These are phyloP conservation scores for Metarhizium sp. DNA, from an alignment of 2,329 filamentous ascomycete genomes.

Conservation along the genomic window DNA sequence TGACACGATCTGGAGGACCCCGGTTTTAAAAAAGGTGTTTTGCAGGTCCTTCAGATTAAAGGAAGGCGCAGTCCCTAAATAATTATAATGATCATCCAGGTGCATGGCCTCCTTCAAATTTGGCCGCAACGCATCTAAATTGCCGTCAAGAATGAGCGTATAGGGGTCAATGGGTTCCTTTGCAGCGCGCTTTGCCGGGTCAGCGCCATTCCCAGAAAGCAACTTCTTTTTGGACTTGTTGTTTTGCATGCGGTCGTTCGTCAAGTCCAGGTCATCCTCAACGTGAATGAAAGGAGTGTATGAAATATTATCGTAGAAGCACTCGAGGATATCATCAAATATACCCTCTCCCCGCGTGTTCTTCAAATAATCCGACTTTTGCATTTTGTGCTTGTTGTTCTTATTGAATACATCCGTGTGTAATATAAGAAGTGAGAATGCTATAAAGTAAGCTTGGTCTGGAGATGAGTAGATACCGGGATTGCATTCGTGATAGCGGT, in stretches of 20 bases:
- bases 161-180: constrained; percentile 94
- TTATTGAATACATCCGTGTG: constrained; percentile 99
- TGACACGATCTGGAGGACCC: constrained; percentile 89
- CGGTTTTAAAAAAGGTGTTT: constrained; percentile 83
- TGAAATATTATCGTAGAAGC: constrained; percentile 96
- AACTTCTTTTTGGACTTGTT: constrained; percentile 64
- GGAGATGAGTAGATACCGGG: constrained; percentile 85
- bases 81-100: constrained; percentile 84
- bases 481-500: constrained; percentile 96
- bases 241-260: constrained; percentile 60
- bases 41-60: constrained; percentile 77
- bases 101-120: constrained; percentile 87
- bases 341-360: constrained; percentile 88
- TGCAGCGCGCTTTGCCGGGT: constrained; percentile 47
- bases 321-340: constrained; percentile 86
- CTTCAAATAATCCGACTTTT: constrained; percentile 88
- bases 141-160: constrained; percentile 83
- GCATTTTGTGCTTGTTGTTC: constrained; percentile 99
- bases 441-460: constrained; percentile 97
- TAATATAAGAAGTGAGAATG: constrained; percentile 90
- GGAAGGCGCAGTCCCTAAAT: constrained; percentile 65
- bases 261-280: constrained; percentile 80
- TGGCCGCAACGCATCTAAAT: constrained; percentile 72
- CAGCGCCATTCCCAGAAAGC: constrained; percentile 48
- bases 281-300: constrained; percentile 98